phyloP scores from a whole-genome alignment of 2,329 filamentous ascomycete genomes.

The Hymenoscyphus scutula region DNA sequence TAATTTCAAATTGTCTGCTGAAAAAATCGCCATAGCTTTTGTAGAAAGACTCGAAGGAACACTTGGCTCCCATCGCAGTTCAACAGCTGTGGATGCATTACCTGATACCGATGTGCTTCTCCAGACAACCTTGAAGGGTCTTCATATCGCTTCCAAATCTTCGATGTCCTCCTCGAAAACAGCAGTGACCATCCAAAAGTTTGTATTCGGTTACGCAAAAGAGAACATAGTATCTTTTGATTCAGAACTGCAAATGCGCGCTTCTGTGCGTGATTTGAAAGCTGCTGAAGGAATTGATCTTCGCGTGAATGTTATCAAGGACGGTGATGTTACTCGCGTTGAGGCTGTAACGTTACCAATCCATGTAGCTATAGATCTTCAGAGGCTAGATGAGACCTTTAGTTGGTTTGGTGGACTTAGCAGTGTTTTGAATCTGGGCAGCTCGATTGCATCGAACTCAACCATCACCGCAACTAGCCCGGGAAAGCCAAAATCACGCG shows the following conservation, averaged over 20 bases:
- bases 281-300: conserved; percentile 57
- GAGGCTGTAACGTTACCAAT: conserved; percentile 76
- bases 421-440: conserved; percentile 83
- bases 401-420: conserved; percentile 88
- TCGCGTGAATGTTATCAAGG: conserved; percentile 50
- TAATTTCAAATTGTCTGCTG: conserved; percentile 26
- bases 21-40: conserved; percentile 34
- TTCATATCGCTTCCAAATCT: conserved; percentile 25
- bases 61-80: conserved; percentile 14
- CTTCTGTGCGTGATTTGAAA: conserved; percentile 58
- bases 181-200: conserved; percentile 47
- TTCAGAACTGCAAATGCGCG: conserved; percentile 53
- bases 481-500: conserved; percentile 46
- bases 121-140: conserved; percentile 30
- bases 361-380: conserved; percentile 72
- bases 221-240: conserved; percentile 65
- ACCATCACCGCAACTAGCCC: conserved; percentile 45
- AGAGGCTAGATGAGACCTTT: conserved; percentile 80
- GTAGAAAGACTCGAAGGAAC: conserved; percentile 35
- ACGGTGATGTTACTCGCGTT: conserved; percentile 47
- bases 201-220: conserved; percentile 60
- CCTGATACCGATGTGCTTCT: conserved; percentile 32
- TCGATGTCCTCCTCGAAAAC: conserved; percentile 27
- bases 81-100: conserved; percentile 8
- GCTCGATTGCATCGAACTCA: conserved; percentile 75